Evolutionary conservation across 805 yeast genomes (phyloP).

Genomic region (Blastobotrys robertii): DNA sequence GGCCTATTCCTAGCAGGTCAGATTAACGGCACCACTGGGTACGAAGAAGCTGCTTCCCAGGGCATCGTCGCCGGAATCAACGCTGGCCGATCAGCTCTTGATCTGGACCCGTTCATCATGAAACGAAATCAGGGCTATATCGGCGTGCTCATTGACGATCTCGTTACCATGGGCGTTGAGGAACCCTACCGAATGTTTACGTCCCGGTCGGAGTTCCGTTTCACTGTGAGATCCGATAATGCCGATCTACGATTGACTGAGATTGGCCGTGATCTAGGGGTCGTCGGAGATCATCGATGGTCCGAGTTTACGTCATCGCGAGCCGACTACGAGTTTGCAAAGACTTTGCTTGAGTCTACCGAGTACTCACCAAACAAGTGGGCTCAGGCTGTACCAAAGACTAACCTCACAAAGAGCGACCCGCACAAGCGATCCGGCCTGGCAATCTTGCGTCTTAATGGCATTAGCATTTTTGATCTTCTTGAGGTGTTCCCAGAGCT

Average conservation of each 20-base stretch:
- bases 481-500: constrained; percentile 31
- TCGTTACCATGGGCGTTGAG: constrained; percentile 88
- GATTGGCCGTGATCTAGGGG: constrained; percentile 55
- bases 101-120: constrained; percentile 39
- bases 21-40: constrained; percentile 97
- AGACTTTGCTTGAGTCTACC: constrained; percentile 36
- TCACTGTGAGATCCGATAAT: constrained; percentile 85
- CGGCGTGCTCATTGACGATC: constrained; percentile 89
- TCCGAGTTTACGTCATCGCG: constrained; percentile 36
- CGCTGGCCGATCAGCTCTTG: constrained; percentile 56
- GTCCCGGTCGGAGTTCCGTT: constrained; percentile 86
- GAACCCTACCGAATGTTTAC: constrained; percentile 99
- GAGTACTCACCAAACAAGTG: constrained; percentile 51
- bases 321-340: constrained; percentile 34
- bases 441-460: constrained; percentile 56
- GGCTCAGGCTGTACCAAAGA: constrained; percentile 34
- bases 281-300: constrained; percentile 55
- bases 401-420: constrained; percentile 17
- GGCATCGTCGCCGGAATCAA: constrained; percentile 94
- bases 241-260: constrained; percentile 81
- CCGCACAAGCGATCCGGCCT: constrained; percentile 51
- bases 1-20: constrained; percentile 93
- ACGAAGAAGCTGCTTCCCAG: constrained; percentile 97
- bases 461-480: constrained; percentile 20
- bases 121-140: constrained; percentile 78